Conservation (phyloP, 805 yeast species). For the Brettanomyces bruxellensis region DNA sequence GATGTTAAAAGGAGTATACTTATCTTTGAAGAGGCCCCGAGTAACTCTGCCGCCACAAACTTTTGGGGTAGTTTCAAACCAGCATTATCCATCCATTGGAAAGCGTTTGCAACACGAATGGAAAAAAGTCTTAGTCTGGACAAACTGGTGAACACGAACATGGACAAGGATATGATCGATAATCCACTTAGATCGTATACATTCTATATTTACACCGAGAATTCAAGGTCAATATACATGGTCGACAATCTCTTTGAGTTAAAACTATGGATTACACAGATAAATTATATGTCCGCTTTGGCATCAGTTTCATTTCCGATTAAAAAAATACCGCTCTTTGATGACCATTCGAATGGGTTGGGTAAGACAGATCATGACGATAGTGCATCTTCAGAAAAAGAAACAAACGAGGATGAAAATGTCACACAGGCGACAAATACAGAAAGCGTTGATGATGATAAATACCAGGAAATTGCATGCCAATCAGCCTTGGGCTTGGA, state of each 20-base stretch:
- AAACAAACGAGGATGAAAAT: not conserved
- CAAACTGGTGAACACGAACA: conserved; percentile 8
- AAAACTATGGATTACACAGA: conserved; percentile 49
- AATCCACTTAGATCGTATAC: conserved; percentile 9
- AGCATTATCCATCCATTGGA: conserved; percentile 14
- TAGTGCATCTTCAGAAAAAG: not conserved
- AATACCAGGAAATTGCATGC: not conserved
- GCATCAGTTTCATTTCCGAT: conserved; percentile 24
- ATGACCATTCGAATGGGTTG: not conserved
- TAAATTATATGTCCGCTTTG: conserved; percentile 41
- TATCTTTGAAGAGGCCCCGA: conserved; percentile 19
- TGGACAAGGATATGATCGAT: not conserved
- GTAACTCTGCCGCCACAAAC: conserved; percentile 9
- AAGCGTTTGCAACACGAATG: conserved; percentile 22
- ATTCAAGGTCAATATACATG: conserved; percentile 30
- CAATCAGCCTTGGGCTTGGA: not conserved
- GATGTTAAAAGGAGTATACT: conserved; percentile 12
- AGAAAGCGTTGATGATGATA: not conserved
- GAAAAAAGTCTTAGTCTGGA: conserved; percentile 18
- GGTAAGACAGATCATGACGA: not conserved
- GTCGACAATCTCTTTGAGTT: conserved; percentile 37
- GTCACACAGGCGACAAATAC: not conserved
- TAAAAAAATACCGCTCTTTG: conserved; percentile 16
- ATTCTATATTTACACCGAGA: conserved; percentile 33
- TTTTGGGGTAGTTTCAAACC: conserved; percentile 20